Evolutionary conservation across 2,329 filamentous ascomycete genomes (phyloP), one percentile per base, ranked within the genome.

Genomic region (Coniochaeta sp.): DNA sequence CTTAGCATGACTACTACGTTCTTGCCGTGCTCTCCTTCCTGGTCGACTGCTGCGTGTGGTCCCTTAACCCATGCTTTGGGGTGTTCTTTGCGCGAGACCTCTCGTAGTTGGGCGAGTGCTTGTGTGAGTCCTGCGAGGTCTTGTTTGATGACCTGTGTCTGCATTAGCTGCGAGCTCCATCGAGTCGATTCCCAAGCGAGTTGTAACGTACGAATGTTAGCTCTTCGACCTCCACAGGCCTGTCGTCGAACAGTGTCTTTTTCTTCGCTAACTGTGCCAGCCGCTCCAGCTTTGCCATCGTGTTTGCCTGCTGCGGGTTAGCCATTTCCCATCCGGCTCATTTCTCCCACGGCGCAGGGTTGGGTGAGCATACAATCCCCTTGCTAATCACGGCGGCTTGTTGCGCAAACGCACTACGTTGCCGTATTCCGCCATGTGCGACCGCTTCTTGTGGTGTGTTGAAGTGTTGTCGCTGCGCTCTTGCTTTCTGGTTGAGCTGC

Each of bases 21-120:
- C 76, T 96, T 96, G 79, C 96, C 96, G 78, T 99, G 96, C 72
- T 98, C 93, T 67, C 92, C 92, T 74, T 96, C 91, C 71, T 97
- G 93, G 67, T 84, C 85, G 1, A 58, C 56, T 40, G 56, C 26
- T 24, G 56, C 56, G 22, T 58, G 56, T 19, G 34, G 34, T 31
- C 56, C 56, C 36, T 58, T 58, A 6, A 58, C 36, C 56, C 56
- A 58, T 14, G 56, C 56, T 33, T 58, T 83, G 50, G 90, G 89
- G 67, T 93, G 89, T 73, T 58, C 56, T 31, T 58, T 87, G 84
- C 16, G 91, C 89, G 54, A 97, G 81, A 89, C 67, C 98, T 98
- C 71, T 96, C 90, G 66, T 91, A 87, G 75, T 97, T 98, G 24
- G 86, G 73, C 11, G 80, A 86, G 1, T 91, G 56, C n/a, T 31